Evolutionary conservation across 2,329 filamentous ascomycete species (phyloP).

Genomic region (Colletotrichum simmondsii): DNA sequence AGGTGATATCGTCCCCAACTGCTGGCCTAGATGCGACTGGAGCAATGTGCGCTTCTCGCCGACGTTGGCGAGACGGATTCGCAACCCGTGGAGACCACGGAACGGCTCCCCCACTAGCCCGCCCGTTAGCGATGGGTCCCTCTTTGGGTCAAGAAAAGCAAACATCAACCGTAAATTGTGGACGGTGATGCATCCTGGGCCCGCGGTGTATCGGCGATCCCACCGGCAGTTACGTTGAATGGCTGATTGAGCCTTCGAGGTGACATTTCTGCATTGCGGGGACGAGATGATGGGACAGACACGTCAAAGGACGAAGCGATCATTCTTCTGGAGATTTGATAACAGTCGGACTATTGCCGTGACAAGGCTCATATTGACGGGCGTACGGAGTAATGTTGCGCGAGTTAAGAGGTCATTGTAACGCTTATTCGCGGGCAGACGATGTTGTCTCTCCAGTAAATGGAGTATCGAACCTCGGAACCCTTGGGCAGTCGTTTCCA

Average conservation of each 20-base stretch:
- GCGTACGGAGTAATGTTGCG: background rate
- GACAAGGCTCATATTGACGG: background rate
- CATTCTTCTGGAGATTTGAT: background rate
- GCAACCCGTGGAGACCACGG: background rate
- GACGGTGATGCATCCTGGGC: background rate
- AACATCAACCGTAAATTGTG: background rate
- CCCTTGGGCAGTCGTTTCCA: background rate
- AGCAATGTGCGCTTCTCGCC: background rate
- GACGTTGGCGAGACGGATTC: background rate
- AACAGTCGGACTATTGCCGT: too few species aligned
- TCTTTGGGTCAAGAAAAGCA: background rate
- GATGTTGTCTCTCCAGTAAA: background rate
- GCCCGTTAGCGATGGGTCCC: background rate
- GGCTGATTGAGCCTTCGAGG: background rate
- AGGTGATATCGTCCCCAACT: background rate
- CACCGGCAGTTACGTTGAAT: background rate
- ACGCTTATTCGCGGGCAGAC: background rate
- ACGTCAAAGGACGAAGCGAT: too few species aligned
- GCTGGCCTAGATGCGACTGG: background rate
- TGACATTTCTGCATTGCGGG: background rate
- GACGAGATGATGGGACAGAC: background rate
- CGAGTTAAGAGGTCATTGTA: background rate
- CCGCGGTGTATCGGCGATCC: background rate
- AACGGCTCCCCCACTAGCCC: background rate
- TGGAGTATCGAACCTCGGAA: background rate